Base-by-base conservation (phyloP, 495 filamentous ascomycete species). In the Tuber borchii region DNA sequence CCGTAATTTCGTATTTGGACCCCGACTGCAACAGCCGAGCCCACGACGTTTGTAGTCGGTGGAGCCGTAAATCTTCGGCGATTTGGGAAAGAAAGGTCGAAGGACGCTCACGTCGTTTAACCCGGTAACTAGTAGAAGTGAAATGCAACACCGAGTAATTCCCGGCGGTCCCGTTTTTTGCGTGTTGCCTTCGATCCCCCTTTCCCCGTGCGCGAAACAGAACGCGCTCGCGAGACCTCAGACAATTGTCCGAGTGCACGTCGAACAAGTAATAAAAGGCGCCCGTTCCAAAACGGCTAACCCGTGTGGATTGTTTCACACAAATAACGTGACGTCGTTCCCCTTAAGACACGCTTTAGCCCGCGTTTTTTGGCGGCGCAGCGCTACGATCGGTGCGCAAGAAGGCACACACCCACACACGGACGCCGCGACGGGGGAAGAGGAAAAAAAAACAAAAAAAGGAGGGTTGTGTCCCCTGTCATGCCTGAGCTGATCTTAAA, bases 291-390 rank as follows among this genome's bases (percentile, higher is more conserved):
- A 65, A 65, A 31, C n/a, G 56, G 56, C n/a, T 65, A 31, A 65
- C 56, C 56, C n/a, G n/a, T 17, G 56, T 65, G 26, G 9, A 65
- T 65, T 65, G 56, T 65, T 65, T 65, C 51, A 40, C 37, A 8
- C 37, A 43, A 43, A 71, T 70, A 69, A 71, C 76, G 71, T 74
- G 77, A 79, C 69, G 76, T 78, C 51, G 56, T 44, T 44, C 76
- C 40, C 17, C 40, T 68, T 19, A 17, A 17, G 26, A 65, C n/a
- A 61, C 56, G 56, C 56, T 65, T 5, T 65, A 26, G 10, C 56
- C 56, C 26, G 56, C 26, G 56, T 65, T 65, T 65, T 65, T 65
- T 46, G 14, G 14, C 17, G 45, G 17, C 2, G 26, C 26, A n/a
- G 56, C 10, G 48, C 26, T 31, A 31, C 56, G 26, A 16, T 31